Conservation (phyloP, 2,329 filamentous ascomycete genomes). For the Dothideomycetidae sp. region DNA sequence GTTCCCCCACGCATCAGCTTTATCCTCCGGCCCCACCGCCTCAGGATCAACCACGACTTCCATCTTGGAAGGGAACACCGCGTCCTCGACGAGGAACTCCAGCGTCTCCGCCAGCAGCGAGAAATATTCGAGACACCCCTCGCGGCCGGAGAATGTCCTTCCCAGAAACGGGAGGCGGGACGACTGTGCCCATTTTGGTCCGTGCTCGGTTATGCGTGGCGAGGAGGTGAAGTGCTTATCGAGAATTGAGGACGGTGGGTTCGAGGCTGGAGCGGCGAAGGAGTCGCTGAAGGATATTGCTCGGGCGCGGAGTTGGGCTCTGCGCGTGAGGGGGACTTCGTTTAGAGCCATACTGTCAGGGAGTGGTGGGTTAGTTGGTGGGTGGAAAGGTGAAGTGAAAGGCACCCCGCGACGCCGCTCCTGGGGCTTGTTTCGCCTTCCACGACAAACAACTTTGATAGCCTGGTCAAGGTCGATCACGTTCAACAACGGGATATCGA, state of each 20-base stretch:
- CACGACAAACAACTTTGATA: too few species aligned
- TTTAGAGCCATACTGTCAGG: constrained; percentile 5
- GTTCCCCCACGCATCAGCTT: constrained; percentile 2
- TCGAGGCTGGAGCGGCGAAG: constrained; percentile 1
- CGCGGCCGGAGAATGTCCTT: constrained; percentile 22
- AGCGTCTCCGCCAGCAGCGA: constrained; percentile 21
- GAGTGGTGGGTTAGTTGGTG: too few species aligned
- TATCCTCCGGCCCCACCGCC: constrained; percentile 10
- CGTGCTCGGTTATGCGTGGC: constrained; percentile 29
- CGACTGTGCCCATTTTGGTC: constrained; percentile 25
- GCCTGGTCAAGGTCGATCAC: too few species aligned
- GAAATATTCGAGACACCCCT: constrained; percentile 28
- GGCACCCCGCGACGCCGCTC: too few species aligned
- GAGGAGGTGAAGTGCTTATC: constrained; percentile 5
- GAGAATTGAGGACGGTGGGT: constrained; percentile 3
- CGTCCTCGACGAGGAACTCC: constrained; percentile 19
- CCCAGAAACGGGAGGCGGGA: constrained; percentile 27
- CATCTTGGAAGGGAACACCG: constrained; percentile 22
- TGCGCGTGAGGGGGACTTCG: constrained; percentile 3
- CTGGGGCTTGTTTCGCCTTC: too few species aligned
- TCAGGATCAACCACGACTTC: constrained; percentile 26
- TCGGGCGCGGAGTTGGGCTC: constrained; percentile 1
- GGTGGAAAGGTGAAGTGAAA: too few species aligned
- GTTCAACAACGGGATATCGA: too few species aligned
- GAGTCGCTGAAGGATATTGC: constrained; percentile 1